phyloP scores from a whole-genome alignment of 169 alveolate genomes.

The Blepharisma undulans region DNA sequence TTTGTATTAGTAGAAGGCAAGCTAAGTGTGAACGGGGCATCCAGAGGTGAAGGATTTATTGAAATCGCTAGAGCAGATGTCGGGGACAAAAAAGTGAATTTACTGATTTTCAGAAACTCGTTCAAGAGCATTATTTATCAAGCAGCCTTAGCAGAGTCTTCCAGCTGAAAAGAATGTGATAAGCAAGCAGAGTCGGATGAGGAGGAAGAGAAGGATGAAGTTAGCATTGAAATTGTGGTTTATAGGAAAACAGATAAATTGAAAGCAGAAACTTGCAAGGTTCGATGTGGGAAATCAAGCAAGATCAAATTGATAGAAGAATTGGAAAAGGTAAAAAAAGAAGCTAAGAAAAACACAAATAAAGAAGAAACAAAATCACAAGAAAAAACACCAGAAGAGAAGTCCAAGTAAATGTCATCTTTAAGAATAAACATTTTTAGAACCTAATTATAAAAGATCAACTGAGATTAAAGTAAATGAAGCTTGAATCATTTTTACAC shows the following conservation, averaged over 20 bases:
- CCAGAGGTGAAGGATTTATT: constrained; percentile 18
- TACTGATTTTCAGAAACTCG: constrained; percentile 6
- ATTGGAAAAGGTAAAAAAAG: neutral
- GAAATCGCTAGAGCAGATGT: constrained; percentile 2
- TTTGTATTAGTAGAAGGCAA: neutral
- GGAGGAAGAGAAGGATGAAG: neutral
- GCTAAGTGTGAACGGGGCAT: neutral
- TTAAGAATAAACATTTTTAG: neutral
- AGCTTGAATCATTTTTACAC: too few relatives aligned
- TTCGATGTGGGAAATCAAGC: neutral
- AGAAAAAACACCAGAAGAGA: neutral
- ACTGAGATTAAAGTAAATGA: too few relatives aligned
- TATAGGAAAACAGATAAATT: neutral
- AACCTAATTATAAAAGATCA: too few relatives aligned
- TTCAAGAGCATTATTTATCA: neutral
- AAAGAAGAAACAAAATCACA: neutral
- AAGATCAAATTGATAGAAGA: neutral
- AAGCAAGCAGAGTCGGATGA: neutral
- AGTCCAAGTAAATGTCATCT: neutral
- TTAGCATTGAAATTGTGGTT: neutral
- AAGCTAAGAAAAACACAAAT: neutral
- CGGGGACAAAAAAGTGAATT: neutral
- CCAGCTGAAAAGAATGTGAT: neutral
- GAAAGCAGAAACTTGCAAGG: neutral
- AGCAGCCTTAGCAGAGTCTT: neutral